Conservation (phyloP, 2,329 filamentous ascomycete genomes). For the Byssoonygena ceratinophila region DNA sequence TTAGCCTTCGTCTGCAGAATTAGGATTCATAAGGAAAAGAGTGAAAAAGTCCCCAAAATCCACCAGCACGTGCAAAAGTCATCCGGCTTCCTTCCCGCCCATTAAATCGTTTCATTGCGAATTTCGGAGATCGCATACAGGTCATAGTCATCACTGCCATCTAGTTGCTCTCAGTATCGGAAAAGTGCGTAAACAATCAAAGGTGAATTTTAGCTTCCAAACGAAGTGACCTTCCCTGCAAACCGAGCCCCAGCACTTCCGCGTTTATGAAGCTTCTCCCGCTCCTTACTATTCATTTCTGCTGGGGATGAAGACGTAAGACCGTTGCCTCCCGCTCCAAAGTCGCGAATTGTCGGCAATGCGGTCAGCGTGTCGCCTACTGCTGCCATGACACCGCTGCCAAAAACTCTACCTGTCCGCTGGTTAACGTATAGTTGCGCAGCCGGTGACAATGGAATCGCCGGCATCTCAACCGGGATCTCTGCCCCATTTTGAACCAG, state of each 20-base stretch:
- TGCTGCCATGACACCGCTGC: conserved; percentile 18
- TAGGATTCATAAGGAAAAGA: not conserved
- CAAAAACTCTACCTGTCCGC: conserved; percentile 45
- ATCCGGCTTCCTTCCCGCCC: conserved; percentile 2
- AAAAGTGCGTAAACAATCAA: not conserved
- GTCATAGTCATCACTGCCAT: conserved; percentile 7
- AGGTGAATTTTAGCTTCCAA: conserved; percentile 20
- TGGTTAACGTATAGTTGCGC: conserved; percentile 79
- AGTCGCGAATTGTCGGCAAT: conserved; percentile 45
- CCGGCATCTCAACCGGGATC: conserved; percentile 62
- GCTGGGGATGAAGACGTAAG: conserved; percentile 18
- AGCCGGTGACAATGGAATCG: conserved; percentile 70
- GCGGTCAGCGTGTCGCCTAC: conserved; percentile 51
- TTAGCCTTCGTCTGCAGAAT: not conserved
- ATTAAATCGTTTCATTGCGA: not conserved
- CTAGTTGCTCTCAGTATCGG: not conserved
- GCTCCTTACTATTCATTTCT: conserved; percentile 41
- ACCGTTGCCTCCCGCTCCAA: conserved; percentile 18
- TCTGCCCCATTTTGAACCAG: conserved; percentile 89
- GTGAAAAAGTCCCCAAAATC: not conserved
- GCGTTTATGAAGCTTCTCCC: conserved; percentile 65
- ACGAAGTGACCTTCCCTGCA: conserved; percentile 38
- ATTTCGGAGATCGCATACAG: not conserved
- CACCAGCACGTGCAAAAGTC: not conserved
- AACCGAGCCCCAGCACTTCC: conserved; percentile 67